These are phyloP conservation scores for Firmiana major DNA, from an alignment of 345 rosid species.

Conservation along the genomic window DNA sequence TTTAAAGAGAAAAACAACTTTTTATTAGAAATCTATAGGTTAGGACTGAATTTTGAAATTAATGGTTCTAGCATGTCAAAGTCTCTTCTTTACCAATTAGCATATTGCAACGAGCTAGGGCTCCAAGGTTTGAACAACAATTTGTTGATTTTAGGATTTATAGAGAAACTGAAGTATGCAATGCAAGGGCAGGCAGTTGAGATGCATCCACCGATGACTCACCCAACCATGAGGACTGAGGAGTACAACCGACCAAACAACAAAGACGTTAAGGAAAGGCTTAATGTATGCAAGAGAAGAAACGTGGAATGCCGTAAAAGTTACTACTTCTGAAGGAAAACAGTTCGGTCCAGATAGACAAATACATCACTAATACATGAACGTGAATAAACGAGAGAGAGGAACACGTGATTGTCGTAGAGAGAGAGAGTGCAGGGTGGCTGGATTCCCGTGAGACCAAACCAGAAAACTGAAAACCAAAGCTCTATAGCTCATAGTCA, in stretches of 20 bases:
- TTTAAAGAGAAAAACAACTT: too few relatives aligned
- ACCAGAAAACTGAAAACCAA: conserved; percentile 4
- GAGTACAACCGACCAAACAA: conserved; percentile 5
- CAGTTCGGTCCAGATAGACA: conserved; percentile 13
- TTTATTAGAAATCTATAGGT: too few relatives aligned
- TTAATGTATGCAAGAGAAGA: neutral
- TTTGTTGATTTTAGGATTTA: neutral
- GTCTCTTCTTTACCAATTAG: too few relatives aligned
- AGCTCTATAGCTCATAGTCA: neutral
- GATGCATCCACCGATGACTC: neutral
- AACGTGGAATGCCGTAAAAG: conserved; percentile 12
- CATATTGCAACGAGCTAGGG: too few relatives aligned
- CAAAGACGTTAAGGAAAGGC: neutral
- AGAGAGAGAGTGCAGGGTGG: conserved; percentile 15
- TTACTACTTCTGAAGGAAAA: neutral
- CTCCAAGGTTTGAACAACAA: neutral
- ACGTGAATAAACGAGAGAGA: neutral
- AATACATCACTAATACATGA: neutral
- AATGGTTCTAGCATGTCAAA: too few relatives aligned
- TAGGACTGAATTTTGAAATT: too few relatives aligned
- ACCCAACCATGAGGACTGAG: too few relatives aligned
- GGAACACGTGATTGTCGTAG: conserved; percentile 15
- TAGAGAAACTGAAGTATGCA: neutral
- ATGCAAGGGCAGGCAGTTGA: neutral
- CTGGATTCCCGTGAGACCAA: conserved; percentile 42